phyloP scores from a whole-genome alignment of 306 rosid genomes.

The Sophora flavescens region DNA sequence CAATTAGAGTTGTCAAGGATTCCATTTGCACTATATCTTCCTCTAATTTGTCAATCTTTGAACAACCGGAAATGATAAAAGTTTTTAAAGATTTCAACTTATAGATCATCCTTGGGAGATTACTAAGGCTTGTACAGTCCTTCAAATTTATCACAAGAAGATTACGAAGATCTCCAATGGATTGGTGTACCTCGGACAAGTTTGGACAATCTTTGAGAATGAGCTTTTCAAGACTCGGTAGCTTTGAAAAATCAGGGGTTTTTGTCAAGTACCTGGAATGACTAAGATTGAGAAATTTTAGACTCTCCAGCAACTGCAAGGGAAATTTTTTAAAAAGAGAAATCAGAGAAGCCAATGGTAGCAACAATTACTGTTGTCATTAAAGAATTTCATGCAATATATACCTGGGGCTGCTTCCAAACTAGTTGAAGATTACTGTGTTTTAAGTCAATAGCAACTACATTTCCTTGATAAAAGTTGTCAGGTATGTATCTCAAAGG shows the following conservation, averaged over 20 bases:
- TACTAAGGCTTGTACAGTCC: slow-evolving; percentile 32
- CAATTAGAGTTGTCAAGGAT: background rate
- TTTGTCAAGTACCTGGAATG: slow-evolving; percentile 34
- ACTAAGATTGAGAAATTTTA: slow-evolving; percentile 52
- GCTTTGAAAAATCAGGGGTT: slow-evolving; percentile 46
- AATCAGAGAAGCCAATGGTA: background rate
- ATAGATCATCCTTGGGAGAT: slow-evolving; percentile 34
- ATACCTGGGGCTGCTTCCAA: slow-evolving; percentile 46
- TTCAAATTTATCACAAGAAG: slow-evolving; percentile 42
- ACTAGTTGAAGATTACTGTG: background rate
- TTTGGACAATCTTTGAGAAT: slow-evolving; percentile 42
- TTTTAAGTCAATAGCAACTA: slow-evolving; percentile 42
- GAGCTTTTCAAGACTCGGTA: slow-evolving; percentile 51
- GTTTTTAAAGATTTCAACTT: background rate
- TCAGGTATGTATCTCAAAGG: slow-evolving; percentile 21
- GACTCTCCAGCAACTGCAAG: slow-evolving; percentile 33
- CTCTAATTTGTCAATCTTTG: background rate
- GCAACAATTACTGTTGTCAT: no score
- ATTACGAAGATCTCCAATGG: slow-evolving; percentile 34
- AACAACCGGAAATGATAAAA: background rate
- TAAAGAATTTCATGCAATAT: no score
- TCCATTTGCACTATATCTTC: background rate
- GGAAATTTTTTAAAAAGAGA: background rate
- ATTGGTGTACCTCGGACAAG: slow-evolving; percentile 16
- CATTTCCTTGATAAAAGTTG: slow-evolving; percentile 14